Evolutionary conservation across 306 rosid genomes (phyloP), one percentile per base, ranked within the genome.

Genomic region (Prunus mongolica): DNA sequence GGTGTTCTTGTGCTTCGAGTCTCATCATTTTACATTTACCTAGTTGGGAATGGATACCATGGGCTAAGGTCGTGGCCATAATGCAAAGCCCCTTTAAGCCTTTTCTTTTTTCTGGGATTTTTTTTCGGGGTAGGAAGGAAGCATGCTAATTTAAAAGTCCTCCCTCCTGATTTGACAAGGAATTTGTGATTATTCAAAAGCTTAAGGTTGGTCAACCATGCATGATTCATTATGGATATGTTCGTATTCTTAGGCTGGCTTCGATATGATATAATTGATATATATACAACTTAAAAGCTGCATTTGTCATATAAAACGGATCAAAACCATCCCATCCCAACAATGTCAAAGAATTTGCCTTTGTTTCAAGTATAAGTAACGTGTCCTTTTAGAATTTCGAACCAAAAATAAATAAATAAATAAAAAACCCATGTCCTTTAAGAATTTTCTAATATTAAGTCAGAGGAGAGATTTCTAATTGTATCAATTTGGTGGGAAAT

Each of bases 21-120:
- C 81, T 80, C 73, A 84, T 90, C 79, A 86, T 90, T 57, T 4
- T 82, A 57, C 69, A 61, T 61, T 49, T 77, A 71, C 47, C 81
- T 54, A 54, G 57, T 65, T 73, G 75, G 80, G 69, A 69, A 84
- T 86, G 82, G 79, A 71, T 76, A 65, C 80, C 69, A 70, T 69
- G 60, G 65, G 76, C 71, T 28, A 30, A 58, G 83, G 12, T 38
- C 44, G 44, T 38, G 44, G 44, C 44, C 44, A 38, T 64, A 66
- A 52, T 65, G 78, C 41, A n/a, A 73, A 38, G 34, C 22, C 51
- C 74, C 52, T 64, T 70, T 77, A 22, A 60, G 3, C 34, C 30
- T 25, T 56, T 60, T 25, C 19, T 60, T 60, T 47, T 47, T 46
- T 11, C 8, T 6, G 8, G 41, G 8, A 47, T 47, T 1, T 6